Conservation (phyloP, 2,329 filamentous ascomycete species). For the Paraconiothyrium brasiliense region DNA sequence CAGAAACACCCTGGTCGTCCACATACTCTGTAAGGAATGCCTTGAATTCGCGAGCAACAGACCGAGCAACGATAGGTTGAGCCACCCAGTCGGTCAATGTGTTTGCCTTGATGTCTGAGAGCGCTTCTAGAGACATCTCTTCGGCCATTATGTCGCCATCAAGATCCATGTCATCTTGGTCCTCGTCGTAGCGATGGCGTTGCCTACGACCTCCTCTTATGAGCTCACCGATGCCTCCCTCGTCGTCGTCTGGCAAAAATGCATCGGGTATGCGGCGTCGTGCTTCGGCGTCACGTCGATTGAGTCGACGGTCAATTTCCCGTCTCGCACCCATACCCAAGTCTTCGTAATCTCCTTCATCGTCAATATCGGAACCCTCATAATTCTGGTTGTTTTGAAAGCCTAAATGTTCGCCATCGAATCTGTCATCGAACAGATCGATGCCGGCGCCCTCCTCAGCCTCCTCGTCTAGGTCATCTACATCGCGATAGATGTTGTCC, state of each 20-base stretch:
- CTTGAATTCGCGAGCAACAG: conserved; percentile 96
- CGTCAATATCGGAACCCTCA: conserved; percentile 76
- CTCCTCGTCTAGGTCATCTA: conserved; percentile 74
- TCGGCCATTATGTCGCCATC: conserved; percentile 94
- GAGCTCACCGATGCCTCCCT: conserved; percentile 84
- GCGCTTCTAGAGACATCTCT: conserved; percentile 88
- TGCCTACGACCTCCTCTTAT: conserved; percentile 85
- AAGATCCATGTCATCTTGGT: conserved; percentile 87
- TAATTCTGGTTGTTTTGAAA: conserved; percentile 67
- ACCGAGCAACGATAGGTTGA: conserved; percentile 86
- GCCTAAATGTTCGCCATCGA: conserved; percentile 67
- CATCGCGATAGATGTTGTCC: conserved; percentile 69
- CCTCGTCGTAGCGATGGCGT: conserved; percentile 92
- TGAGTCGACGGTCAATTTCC: conserved; percentile 76
- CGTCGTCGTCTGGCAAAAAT: conserved; percentile 84
- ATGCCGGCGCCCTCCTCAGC: conserved; percentile 76
- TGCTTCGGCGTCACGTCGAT: conserved; percentile 76
- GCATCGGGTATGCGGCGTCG: conserved; percentile 74
- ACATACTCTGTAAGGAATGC: conserved; percentile 96
- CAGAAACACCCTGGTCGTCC: conserved; percentile 86
- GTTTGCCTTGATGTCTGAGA: conserved; percentile 91
- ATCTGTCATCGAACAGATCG: conserved; percentile 75
- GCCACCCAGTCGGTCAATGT: conserved; percentile 96
- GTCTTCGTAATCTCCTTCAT: conserved; percentile 76
- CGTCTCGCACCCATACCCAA: conserved; percentile 73